Evolutionary conservation across 148 eudicot species (phyloP).

Genomic region (Chenopodium berlandieri): DNA sequence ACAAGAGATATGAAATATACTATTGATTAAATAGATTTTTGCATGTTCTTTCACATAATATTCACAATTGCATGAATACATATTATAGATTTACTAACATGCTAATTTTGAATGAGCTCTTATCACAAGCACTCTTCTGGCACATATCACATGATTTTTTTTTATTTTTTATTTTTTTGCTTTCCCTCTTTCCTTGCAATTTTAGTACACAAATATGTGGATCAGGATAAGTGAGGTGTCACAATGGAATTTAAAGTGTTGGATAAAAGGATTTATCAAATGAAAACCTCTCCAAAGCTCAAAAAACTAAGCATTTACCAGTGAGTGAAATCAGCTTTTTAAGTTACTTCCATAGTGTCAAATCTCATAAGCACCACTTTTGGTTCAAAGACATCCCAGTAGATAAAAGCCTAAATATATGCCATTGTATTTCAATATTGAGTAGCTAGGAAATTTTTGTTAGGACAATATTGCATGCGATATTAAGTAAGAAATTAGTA

Average conservation of each 20-base stretch:
- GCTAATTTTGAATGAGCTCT: background rate
- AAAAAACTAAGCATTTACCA: background rate
- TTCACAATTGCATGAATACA: too few species aligned
- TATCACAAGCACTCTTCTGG: background rate
- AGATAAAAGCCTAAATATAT: background rate
- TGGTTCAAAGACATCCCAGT: too few species aligned
- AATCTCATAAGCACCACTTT: background rate
- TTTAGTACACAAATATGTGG: background rate
- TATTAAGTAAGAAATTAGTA: too few species aligned
- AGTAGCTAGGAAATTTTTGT: too few species aligned
- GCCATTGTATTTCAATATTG: too few species aligned
- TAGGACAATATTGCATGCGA: too few species aligned
- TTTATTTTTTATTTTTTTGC: too few species aligned
- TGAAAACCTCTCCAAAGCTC: background rate
- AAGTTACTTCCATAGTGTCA: background rate
- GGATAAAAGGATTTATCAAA: too few species aligned
- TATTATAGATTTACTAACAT: too few species aligned
- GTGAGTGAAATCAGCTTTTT: background rate
- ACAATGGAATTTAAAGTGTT: background rate
- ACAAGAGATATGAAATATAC: background rate
- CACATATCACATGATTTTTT: background rate
- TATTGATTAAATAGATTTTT: background rate
- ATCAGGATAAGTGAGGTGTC: background rate
- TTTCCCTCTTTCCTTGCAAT: too few species aligned
- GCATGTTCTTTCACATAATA: background rate